Base-by-base conservation (phyloP, 2,329 filamentous ascomycete genomes). In the Neonectria faginata region DNA sequence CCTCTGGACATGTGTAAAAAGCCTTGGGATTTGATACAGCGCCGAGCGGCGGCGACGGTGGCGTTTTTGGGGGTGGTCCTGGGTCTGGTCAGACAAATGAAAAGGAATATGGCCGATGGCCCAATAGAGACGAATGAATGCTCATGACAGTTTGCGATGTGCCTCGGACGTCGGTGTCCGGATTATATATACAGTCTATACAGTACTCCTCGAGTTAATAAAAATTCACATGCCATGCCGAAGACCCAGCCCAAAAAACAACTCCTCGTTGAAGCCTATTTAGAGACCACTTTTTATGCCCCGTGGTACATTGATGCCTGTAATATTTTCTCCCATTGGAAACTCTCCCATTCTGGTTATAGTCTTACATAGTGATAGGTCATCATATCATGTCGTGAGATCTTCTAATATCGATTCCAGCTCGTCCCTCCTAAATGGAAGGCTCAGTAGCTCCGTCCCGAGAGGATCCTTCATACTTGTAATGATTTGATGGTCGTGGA, bases 401-500 rank as follows among this genome's bases (percentile, higher is more conserved):
- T 98, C 96, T 75, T 97, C 95, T 67, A 98, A 78, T 51, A 97
- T 92, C 1, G 87, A 90, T 78, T 97, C 95, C 75, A 98, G 83
- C 79, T 99, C 96, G 68, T 97, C 94, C 70, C 90, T 91, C 47
- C 90, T 85, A 75, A 98, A 93, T 0, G 96, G 96, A 14, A 97
- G 88, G 70, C 92, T 91, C 51, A 99, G 79, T 57, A 96, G 82
- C 77, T 98, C 96, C 2, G 91, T 94, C 3, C 96, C 96, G 61
- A 94, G 83, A 0, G 88, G 86, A 77, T 99, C 95, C 75, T 95
- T 95, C 67, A 90, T 88, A 66, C 92, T 97, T 60, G 93, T 93
- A 67, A 99, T 92, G 89, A 99, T 98, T 75, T 97, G 93, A 82
- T 99, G 96, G 74, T 99, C 96, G 76, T 97, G 93, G 78, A 99